A percentile compares a stretch with the other conserved stretches of the same genome.
Conservation (phyloP, 148 eudicot genomes). For the Rhododendron ferrugineum region DNA sequence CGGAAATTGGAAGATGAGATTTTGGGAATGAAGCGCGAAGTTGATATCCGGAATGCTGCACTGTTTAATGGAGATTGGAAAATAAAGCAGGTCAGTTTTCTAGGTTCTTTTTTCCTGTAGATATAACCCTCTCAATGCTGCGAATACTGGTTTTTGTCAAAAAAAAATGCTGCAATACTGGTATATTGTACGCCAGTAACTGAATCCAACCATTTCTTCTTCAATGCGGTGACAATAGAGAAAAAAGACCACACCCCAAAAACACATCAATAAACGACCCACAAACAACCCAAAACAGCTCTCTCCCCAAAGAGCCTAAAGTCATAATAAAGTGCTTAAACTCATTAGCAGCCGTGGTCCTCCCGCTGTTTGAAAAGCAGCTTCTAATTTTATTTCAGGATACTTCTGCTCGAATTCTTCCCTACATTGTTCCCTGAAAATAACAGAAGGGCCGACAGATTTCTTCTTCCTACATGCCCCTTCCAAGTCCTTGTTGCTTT, state of each 20-base stretch:
- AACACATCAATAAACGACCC: neutral
- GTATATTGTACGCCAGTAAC: neutral
- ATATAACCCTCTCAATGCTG: neutral
- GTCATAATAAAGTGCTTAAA: neutral
- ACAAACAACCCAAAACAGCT: neutral
- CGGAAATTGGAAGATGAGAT: conserved; percentile 51
- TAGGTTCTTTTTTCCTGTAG: conserved; percentile 2
- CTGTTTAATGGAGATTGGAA: conserved; percentile 30
- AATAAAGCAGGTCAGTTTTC: conserved; percentile 47
- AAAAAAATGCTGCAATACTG: neutral
- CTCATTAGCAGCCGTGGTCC: neutral
- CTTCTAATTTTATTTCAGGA: neutral
- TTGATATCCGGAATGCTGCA: conserved; percentile 29
- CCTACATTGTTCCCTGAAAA: neutral
- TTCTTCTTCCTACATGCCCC: neutral
- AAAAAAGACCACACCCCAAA: neutral
- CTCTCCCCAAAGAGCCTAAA: neutral
- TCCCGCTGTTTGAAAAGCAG: neutral
- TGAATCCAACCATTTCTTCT: neutral
- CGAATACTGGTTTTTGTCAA: neutral
- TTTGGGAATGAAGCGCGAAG: conserved; percentile 33
- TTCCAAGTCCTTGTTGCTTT: neutral
- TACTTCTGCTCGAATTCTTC: neutral
- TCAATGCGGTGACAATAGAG: neutral
- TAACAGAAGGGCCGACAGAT: neutral